Evolutionary conservation across 2,329 filamentous ascomycete species (phyloP).

Genomic region (Diplodia seriata): DNA sequence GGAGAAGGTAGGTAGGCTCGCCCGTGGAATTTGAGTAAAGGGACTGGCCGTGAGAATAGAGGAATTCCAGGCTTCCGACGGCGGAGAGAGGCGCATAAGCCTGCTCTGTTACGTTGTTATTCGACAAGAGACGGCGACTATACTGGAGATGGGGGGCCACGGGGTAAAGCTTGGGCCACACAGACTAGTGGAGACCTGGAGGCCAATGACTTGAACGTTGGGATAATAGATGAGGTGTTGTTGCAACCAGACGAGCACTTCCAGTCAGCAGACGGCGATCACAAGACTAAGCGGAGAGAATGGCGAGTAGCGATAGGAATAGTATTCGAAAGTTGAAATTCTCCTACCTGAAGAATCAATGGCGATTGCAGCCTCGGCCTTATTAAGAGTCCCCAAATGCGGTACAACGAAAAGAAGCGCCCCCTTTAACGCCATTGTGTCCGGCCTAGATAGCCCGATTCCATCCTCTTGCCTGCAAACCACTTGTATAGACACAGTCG

Average conservation of each 20-base stretch:
- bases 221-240: background rate
- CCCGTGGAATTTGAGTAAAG: background rate
- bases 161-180: background rate
- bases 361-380: background rate
- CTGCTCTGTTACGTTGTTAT: background rate
- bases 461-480: background rate
- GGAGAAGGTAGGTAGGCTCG: background rate
- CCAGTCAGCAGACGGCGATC: background rate
- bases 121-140: background rate
- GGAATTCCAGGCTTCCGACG: too few species aligned
- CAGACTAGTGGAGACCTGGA: background rate
- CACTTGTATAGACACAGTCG: background rate
- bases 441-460: background rate
- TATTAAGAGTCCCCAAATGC: background rate
- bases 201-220: background rate
- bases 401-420: background rate
- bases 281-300: background rate
- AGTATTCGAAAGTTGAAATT: background rate
- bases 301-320: constrained; percentile 5
- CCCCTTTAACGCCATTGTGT: constrained; percentile 16
- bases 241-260: background rate
- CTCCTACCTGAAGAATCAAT: constrained; percentile 5
- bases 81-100: too few species aligned
- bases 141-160: background rate
- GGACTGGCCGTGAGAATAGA: background rate